Evolutionary conservation across 805 yeast species (phyloP), one percentile per base, ranked within the genome.

Genomic region (Sugiyamaella floridensis): DNA sequence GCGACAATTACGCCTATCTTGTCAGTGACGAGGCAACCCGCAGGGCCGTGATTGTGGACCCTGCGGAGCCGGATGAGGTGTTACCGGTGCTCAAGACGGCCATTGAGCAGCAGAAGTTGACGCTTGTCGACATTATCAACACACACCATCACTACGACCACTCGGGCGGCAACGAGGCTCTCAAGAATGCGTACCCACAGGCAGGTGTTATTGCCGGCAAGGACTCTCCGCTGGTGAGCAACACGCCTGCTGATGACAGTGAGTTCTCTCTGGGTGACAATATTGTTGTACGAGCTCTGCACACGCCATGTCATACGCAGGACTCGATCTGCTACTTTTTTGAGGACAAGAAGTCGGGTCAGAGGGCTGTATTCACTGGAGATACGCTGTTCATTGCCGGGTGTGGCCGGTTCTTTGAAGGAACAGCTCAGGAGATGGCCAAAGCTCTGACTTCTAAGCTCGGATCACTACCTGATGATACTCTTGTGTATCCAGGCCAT

Each of bases 141-240:
- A 93, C 98, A 0, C 99, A 93, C 66, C 99, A 93, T 66, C 99
- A 93, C 68, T 80, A 82, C 64, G 99, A 93, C 66, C 99, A 93
- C 69, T 75, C 97, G 1, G 97, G 88, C 19, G 98, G 97, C 1
- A 90, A 89, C 63, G 68, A 71, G 19, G 68, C 67, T 15, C 54
- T 76, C 53, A n/a, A 41, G 6, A 4, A 18, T 6, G 32, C 32
- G 16, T 40, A n/a, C 42, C 79, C 78, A 46, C 72, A 70, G 6
- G 65, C 83, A 29, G 86, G 89, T 0, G 70, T 90, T 15, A 82
- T 89, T 60, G 97, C 89, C 0, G 99, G 99, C 12, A 78, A 76
- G 50, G 89, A 87, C 61, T 83, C 89, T 0, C 89, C 90, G 0
- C 67, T 74, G 22, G 95, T 92, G 16, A 75, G 85, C 0, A 72